A percentile compares a stretch with the other conserved stretches of the same genome.
These are phyloP conservation scores for Candida broadrunensis DNA, from an alignment of 805 yeast genomes.

Conservation along the genomic window DNA sequence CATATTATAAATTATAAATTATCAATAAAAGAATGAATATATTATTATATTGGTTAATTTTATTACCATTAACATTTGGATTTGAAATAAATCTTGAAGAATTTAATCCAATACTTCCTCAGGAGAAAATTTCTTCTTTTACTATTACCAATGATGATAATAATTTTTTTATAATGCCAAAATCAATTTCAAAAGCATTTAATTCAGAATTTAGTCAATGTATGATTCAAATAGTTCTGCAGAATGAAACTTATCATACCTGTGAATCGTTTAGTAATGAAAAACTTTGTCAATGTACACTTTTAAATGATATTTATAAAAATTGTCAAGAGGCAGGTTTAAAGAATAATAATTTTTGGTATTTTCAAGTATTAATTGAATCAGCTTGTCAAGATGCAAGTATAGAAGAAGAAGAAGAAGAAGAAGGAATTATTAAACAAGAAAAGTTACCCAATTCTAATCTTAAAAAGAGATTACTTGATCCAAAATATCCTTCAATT, in stretches of 20 bases:
- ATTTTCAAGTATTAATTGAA: not conserved
- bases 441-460: not conserved
- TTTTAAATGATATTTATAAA: constrained; percentile 1
- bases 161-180: not conserved
- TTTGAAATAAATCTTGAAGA: not conserved
- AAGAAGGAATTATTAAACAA: not conserved
- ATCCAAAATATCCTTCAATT: not conserved
- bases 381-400: not conserved
- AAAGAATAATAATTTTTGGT: constrained; percentile 1
- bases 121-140: not conserved
- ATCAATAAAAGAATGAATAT: not conserved
- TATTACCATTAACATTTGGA: not conserved
- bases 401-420: not conserved
- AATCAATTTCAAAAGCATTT: constrained; percentile 1
- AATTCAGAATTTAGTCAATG: constrained; percentile 5
- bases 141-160: not conserved
- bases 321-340: not conserved
- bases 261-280: not conserved
- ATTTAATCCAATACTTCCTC: not conserved
- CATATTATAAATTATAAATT: too few relatives aligned
- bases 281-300: not conserved
- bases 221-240: constrained; percentile 1
- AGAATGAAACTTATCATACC: not conserved
- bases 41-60: not conserved
- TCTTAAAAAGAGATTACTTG: not conserved